Evolutionary conservation across 1,139 yeast genomes (phyloP), one percentile per base, ranked within the genome.

Genomic region (Debaryomyces udenii): DNA sequence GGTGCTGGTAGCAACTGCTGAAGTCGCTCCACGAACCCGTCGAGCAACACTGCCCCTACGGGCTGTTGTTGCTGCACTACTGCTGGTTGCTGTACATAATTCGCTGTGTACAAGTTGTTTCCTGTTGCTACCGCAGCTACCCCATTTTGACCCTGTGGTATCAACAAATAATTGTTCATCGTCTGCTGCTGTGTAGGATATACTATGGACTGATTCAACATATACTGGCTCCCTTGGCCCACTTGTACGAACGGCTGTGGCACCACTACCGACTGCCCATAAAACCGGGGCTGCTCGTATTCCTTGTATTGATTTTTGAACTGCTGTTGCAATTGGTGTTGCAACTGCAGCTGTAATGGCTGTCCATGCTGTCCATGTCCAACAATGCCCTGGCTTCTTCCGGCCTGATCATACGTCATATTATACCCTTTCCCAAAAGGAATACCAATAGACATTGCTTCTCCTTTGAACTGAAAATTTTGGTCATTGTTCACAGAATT

Each of bases 1-100:
- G 70, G 78, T 38, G 44, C 56, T 1, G 79, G 78, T 32, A 71
- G 56, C 10, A 61, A 26, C 20, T 26, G 37, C 35, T 40, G 44
- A 24, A 45, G 43, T 9, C 46, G 22, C 30, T 37, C 42, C 10
- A 33, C 34, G 17, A 39, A 34, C 26, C 35, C 34, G 9, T 35
- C 30, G 22, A 27, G 32, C 11, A 15, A 27, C 18, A 15, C 36
- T 22, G 30, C 14, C 22, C 22, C 22, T 20, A 20, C 22, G 7
- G 22, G 16, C 24, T 11, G 23, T 11, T 33, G 23, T 6, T n/a
- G 30, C 29, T 10, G 31, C 16, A 6, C 29, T 14, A 9, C 24
- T 16, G 30, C 30, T 26, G 16, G 37, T 29, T n/a, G 30, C 37
- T 6, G 22, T 22, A 18, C 26, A 29, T 15, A 27, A 23, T 20